Evolutionary conservation across 2,329 filamentous ascomycete species (phyloP), one percentile per base, ranked within the genome.

Genomic region (Triangularia setosa): DNA sequence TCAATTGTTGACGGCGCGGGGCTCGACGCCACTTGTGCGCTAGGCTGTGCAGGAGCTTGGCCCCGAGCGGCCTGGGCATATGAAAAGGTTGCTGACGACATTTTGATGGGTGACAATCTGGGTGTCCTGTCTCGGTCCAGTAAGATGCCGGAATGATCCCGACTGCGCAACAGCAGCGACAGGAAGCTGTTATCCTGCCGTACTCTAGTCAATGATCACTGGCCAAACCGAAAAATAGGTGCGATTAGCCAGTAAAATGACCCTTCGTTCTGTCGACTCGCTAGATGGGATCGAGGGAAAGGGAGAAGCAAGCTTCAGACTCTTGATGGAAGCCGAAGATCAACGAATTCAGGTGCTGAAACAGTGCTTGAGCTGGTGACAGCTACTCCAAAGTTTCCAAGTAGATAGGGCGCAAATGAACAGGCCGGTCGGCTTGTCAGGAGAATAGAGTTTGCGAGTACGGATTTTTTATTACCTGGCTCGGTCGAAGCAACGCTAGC

Each of bases 31-130:
- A 70, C 70, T 65, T 68, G 72, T 65, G 65, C 67, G 69, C 80
- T 77, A 59, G 80, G 75, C 60, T 80, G 73, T 63, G 78, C 72
- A 62, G 80, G 73, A 61, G 82, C 74, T 72, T 90, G 85, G 73
- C 93, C 92, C 78, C 95, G 95, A 65, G 94, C 94, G 74, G 94
- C 94, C 84, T 97, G 93, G 73, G 94, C 94, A 78, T 98, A 98
- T 65, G 94, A 97, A 76, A 97, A 97, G 33, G 86, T 82, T 67
- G 86, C 82, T 68, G 77, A 76, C 69, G 84, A 83, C 84, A 86
- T 87, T 58, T 71, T 72, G 33, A 54, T 60, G 35, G 52, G 35
- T 55, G 65, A 35, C 52, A 58, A 57, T 56, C 62, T 60, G 60
- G 54, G 54, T n/a, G 35, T 4, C 60, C 56, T 62, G 25, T 54